Evolutionary conservation across 495 filamentous ascomycete genomes (phyloP), one percentile per base, ranked within the genome.

Genomic region (Polyplosphaeria fusca): DNA sequence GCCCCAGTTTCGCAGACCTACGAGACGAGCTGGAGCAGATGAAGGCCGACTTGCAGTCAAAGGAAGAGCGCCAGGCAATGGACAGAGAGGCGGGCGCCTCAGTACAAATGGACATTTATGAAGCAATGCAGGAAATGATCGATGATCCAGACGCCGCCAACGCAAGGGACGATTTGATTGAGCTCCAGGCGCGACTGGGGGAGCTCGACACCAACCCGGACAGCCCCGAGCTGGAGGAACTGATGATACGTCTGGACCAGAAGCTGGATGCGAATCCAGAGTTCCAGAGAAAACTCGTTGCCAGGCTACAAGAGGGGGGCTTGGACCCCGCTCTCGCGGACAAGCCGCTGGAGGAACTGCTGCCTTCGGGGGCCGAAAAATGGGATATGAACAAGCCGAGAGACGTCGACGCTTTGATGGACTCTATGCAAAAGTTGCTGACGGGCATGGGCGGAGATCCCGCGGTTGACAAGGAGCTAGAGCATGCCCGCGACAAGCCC

Each of bases 1-100:
- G 60, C 30, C 61, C 61, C 14, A 44, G 26, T 24, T 55, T 55
- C 24, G 39, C 44, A 14, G 55, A 56, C 18, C 7, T 58, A 35
- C 32, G 26, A 13, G 49, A 51, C 5, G 37, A 38, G 45, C 44
- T 63, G 25, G 3, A 50, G 32, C 46, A 0, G 9, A 42, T 42
- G 39, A 42, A 42, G 39, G 25, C 16, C 13, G 39, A 14, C 5
- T 5, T 43, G 9, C 3, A 26, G 22, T 1, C 38, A 3, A 24
- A 53, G 19, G 22, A 37, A 35, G 30, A 35, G 14, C 7, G 7
- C 7, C 7, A 35, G 24, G 42, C 23, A 20, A 46, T 55, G 22
- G 22, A 7, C 14, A 47, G 24, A 23, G 11, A 24, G 44, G 16
- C 44, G 18, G 4, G 4, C 12, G 13, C 47, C 24, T 9, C 16